Evolutionary conservation across 768 basidiomycete species (phyloP).

Genomic region (Hygrophorus russula): DNA sequence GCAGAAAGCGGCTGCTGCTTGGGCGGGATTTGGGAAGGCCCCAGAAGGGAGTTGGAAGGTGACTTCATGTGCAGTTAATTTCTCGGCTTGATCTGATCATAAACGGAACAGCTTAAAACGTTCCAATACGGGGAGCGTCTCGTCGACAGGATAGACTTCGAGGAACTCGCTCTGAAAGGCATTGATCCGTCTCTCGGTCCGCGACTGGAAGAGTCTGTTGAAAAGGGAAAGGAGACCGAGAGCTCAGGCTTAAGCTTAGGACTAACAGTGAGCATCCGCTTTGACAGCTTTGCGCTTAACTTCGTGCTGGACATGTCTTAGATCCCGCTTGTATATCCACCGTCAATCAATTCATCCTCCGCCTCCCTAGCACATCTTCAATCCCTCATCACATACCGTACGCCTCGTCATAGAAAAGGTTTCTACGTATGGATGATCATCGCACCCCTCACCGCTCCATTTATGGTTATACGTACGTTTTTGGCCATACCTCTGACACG

Average conservation of each 20-base stretch:
- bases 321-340: slow-evolving; percentile 60
- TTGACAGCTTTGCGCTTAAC: neutral
- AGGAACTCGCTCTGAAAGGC: slow-evolving; percentile 65
- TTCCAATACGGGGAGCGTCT: slow-evolving; percentile 58
- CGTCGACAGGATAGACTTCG: slow-evolving; percentile 66
- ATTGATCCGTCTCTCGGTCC: slow-evolving; percentile 64
- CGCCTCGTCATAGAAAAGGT: slow-evolving; percentile 54
- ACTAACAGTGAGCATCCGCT: slow-evolving; percentile 7
- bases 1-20: slow-evolving; percentile 41
- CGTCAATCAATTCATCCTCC: slow-evolving; percentile 24
- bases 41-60: slow-evolving; percentile 66
- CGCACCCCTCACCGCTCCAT: slow-evolving; percentile 65
- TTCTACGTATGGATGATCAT: slow-evolving; percentile 56
- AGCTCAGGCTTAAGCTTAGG: slow-evolving; percentile 1
- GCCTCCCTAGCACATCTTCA: slow-evolving; percentile 35
- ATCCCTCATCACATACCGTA: slow-evolving; percentile 38
- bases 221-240: slow-evolving; percentile 11
- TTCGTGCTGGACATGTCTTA: slow-evolving; percentile 16
- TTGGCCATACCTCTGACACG: neutral
- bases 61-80: slow-evolving; percentile 12
- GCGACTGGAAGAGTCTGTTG: slow-evolving; percentile 17
- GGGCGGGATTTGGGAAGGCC: slow-evolving; percentile 62
- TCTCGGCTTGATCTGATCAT: neutral
- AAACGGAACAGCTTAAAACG: slow-evolving; percentile 35
- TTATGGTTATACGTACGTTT: slow-evolving; percentile 63